Base-by-base conservation (phyloP, 1,284 basidiomycete species). In the Microbotryomycetes sp. region DNA sequence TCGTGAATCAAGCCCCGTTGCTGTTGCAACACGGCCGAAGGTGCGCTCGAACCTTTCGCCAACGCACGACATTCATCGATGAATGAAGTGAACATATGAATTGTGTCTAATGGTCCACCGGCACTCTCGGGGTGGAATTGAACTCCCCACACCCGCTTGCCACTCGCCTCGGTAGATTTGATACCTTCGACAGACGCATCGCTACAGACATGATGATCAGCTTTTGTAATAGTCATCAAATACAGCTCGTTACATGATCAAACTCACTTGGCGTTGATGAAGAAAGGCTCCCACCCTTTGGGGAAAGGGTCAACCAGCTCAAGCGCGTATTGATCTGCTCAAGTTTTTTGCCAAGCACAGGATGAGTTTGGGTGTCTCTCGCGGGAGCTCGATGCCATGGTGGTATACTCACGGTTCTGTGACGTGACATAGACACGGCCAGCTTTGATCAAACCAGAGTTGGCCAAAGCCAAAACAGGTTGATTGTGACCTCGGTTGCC, bases 401-500 rank as follows among this genome's bases (percentile, higher is more conserved):
- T 69, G 36, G 48, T 71, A 0, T 68, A 78, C 81, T 67, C 73
- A 88, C 91, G 77, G 69, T 78, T 78, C 73, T 78, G 77, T 42
- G 74, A 86, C 1, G 94, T 98, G 56, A 98, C 93, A 78, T 97
- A 98, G 51, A 98, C 93, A 49, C 94, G 83, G 22, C 94, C 96
- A 54, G 93, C 90, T 74, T 86, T 89, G 79, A 97, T 92, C 30
- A 88, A 91, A 4, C 93, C 92, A 7, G 88, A 84, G 45, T 84
- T 86, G 36, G 91, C 89, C 58, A 97, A 81, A 26, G 94, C 94
- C 36, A 98, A 82, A 19, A 98, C 94, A 47, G 94, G 94, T 77
- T 98, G 94, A 76, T 98, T 98, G 78, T 98, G 96, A n/a, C 94
- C 94, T 72, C 94, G 88, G 77, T 98, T 97, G 29, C 94, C 93